phyloP scores from a whole-genome alignment of 768 basidiomycete genomes.

The Rhodotorula babjevae region DNA sequence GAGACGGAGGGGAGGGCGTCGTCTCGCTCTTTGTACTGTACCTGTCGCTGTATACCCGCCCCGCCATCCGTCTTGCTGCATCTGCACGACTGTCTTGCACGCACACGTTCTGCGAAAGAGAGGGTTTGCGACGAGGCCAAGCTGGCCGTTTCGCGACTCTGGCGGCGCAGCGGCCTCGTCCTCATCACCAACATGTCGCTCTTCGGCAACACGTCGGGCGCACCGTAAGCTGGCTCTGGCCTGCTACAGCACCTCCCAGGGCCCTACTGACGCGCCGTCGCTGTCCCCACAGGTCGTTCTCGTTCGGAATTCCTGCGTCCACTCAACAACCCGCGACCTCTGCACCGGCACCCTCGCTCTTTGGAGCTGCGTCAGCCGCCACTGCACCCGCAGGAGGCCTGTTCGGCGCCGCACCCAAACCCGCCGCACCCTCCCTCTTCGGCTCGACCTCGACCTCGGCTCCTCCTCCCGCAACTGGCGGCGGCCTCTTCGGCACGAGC shows the following conservation, averaged over 20 bases:
- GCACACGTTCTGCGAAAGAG: background rate
- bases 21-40: background rate
- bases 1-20: too few species aligned
- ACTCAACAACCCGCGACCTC: background rate
- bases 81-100: too few species aligned
- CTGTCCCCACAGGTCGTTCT: background rate
- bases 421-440: conserved; percentile 1
- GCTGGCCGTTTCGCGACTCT: background rate
- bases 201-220: conserved; percentile 4
- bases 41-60: background rate
- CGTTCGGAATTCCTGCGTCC: background rate
- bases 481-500: background rate
- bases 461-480: background rate
- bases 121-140: background rate
- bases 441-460: background rate
- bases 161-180: background rate
- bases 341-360: conserved; percentile 9
- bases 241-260: background rate
- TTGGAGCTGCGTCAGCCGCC: background rate
- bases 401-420: conserved; percentile 12
- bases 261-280: background rate
- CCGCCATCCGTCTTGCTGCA: background rate
- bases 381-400: background rate
- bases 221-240: background rate
- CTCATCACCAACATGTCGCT: conserved; percentile 9